phyloP scores from a whole-genome alignment of 2,329 filamentous ascomycete genomes.

The Fusarium odoratissimum region DNA sequence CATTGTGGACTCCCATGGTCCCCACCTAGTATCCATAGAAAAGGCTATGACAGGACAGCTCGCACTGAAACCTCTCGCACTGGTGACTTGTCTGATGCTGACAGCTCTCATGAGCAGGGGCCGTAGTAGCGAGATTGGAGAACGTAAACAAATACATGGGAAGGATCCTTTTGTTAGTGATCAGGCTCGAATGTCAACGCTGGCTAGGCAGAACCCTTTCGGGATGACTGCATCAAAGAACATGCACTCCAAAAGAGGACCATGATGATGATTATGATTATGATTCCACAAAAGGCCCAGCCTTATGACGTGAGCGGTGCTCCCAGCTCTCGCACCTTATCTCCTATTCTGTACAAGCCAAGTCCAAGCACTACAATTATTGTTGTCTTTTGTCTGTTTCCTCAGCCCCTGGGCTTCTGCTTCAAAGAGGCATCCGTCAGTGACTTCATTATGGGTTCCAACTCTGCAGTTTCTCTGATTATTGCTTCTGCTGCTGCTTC shows the following conservation, averaged over 20 bases:
- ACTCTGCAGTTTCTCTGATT: neutral
- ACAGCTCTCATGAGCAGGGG: conserved; percentile 19
- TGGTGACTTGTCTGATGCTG: neutral
- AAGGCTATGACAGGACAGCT: neutral
- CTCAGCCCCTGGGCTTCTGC: conserved; percentile 12
- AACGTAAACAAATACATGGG: neutral
- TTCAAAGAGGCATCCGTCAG: conserved; percentile 9
- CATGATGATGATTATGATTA: conserved; percentile 4
- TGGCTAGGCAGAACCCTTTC: neutral
- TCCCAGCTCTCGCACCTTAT: conserved; percentile 23
- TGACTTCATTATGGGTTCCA: conserved; percentile 20
- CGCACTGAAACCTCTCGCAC: neutral
- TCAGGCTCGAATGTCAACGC: neutral
- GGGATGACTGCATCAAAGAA: conserved; percentile 9
- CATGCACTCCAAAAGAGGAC: neutral
- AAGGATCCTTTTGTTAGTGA: neutral
- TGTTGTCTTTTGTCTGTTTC: neutral
- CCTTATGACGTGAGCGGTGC: conserved; percentile 16
- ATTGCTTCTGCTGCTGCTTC: conserved; percentile 17
- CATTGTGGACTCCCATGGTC: conserved; percentile 1
- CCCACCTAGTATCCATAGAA: neutral
- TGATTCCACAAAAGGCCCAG: conserved; percentile 24
- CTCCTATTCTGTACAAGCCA: conserved; percentile 28
- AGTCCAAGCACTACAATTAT: conserved; percentile 13
- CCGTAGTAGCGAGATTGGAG: conserved; percentile 9